Conservation (phyloP, 805 yeast species). For the Vanderwaltozyma verrucispora region DNA sequence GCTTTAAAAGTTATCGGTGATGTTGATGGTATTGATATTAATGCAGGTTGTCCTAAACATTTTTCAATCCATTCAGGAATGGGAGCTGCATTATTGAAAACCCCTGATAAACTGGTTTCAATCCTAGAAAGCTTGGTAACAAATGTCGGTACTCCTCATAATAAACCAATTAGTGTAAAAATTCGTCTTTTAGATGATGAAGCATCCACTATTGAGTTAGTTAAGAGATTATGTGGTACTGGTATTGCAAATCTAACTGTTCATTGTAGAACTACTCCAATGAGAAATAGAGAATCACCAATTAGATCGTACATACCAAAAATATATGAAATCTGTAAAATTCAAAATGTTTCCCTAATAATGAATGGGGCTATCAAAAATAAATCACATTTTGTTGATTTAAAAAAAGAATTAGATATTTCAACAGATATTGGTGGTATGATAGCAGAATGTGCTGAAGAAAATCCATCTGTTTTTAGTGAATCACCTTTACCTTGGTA, state of each 20-base stretch:
- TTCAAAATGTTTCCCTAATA: slow-evolving; percentile 56
- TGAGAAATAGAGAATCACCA: slow-evolving; percentile 83
- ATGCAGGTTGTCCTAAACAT: slow-evolving; percentile 97
- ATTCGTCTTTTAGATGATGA: slow-evolving; percentile 65
- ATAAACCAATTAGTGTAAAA: slow-evolving; percentile 82
- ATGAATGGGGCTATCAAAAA: slow-evolving; percentile 70
- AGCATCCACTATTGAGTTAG: slow-evolving; percentile 50
- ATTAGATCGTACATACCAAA: slow-evolving; percentile 56
- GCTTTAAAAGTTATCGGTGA: slow-evolving; percentile 72
- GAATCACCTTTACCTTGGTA: slow-evolving; percentile 41
- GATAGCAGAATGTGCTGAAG: slow-evolving; percentile 89
- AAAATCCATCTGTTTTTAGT: slow-evolving; percentile 70
- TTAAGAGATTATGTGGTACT: slow-evolving; percentile 50
- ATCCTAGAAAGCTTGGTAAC: slow-evolving; percentile 62
- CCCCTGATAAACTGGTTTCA: slow-evolving; percentile 68
- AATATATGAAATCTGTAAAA: slow-evolving; percentile 51
- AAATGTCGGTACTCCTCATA: slow-evolving; percentile 66
- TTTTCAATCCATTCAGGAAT: slow-evolving; percentile 91
- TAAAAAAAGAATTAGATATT: slow-evolving; percentile 42
- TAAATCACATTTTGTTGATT: slow-evolving; percentile 39
- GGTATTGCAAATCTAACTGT: slow-evolving; percentile 82
- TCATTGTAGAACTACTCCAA: slow-evolving; percentile 81
- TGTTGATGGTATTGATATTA: slow-evolving; percentile 87
- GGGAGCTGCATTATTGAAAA: slow-evolving; percentile 87
- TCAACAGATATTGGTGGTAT: slow-evolving; percentile 66